Percentiles rank a stretch among this genome's conserved stretches.
These are phyloP conservation scores for Tubosaeta sp. DNA, from an alignment of 768 basidiomycete genomes.

Conservation along the genomic window DNA sequence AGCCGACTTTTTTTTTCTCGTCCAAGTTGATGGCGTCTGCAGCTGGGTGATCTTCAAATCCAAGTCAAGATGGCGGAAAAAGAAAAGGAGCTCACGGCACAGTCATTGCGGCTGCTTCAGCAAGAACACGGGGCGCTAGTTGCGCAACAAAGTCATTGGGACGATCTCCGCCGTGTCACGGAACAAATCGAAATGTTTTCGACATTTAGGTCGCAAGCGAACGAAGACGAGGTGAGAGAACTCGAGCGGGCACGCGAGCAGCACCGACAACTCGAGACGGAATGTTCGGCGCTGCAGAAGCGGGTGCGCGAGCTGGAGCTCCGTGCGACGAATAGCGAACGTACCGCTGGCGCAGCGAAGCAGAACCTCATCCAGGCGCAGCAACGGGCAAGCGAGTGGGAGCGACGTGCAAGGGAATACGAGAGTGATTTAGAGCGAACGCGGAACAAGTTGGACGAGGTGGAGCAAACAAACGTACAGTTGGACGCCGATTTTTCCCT, in stretches of 20 bases:
- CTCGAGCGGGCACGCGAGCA: constrained; percentile 62
- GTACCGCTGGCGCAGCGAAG: constrained; percentile 49
- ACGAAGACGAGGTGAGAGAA: constrained; percentile 71
- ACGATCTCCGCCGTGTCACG: constrained; percentile 62
- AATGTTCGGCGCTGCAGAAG: constrained; percentile 63
- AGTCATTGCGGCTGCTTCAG: constrained; percentile 50
- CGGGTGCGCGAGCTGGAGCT: constrained; percentile 69
- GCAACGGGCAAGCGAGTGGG: constrained; percentile 79
- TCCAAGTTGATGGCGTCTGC: neutral
- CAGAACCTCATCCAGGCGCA: constrained; percentile 69
- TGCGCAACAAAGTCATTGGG: constrained; percentile 72
- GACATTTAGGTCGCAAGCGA: constrained; percentile 54
- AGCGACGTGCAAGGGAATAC: constrained; percentile 67
- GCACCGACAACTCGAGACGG: constrained; percentile 56
- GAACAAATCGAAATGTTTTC: constrained; percentile 73
- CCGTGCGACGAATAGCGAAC: constrained; percentile 58
- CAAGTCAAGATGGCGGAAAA: constrained; percentile 52
- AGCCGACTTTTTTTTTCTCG: neutral
- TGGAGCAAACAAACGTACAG: constrained; percentile 60
- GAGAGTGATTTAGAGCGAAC: constrained; percentile 60
- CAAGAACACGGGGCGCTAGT: constrained; percentile 56
- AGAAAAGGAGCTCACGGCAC: constrained; percentile 57
- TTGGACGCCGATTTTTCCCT: constrained; percentile 69
- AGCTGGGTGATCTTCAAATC: constrained; percentile 62
- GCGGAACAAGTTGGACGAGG: constrained; percentile 59